Conservation (phyloP, 495 filamentous ascomycete genomes). For the Aspergillus homomorphus region DNA sequence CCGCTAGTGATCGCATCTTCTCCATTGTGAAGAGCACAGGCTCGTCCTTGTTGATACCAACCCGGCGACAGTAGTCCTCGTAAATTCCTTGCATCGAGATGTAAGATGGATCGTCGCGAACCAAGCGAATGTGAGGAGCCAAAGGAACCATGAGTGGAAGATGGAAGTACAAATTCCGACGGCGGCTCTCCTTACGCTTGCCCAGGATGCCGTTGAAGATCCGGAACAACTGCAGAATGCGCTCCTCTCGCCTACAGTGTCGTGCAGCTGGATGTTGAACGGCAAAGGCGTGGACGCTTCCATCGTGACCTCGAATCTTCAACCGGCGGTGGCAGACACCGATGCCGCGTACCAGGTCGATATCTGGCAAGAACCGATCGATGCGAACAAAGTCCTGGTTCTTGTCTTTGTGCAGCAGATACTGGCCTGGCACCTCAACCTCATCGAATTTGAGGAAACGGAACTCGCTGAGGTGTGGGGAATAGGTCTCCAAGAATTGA, state of each 20-base stretch:
- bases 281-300: slow-evolving; percentile 89
- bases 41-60: slow-evolving; percentile 87
- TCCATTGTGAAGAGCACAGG: slow-evolving; percentile 94
- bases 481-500: slow-evolving; percentile 74
- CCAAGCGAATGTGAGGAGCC: slow-evolving; percentile 86
- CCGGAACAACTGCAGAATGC: slow-evolving; percentile 94
- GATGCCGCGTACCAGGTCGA: slow-evolving; percentile 84
- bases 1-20: slow-evolving; percentile 72
- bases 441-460: slow-evolving; percentile 97
- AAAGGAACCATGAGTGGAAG: slow-evolving; percentile 92
- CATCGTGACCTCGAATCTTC: slow-evolving; percentile 97
- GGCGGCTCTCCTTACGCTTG: slow-evolving; percentile 89
- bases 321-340: slow-evolving; percentile 86
- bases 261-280: slow-evolving; percentile 92
- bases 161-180: slow-evolving; percentile 92
- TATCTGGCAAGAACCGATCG: slow-evolving; percentile 90
- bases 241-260: slow-evolving; percentile 88
- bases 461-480: slow-evolving; percentile 91
- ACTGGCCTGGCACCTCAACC: slow-evolving; percentile 96
- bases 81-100: slow-evolving; percentile 91
- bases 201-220: slow-evolving; percentile 89
- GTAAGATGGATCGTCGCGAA: slow-evolving; percentile 92
- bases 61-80: slow-evolving; percentile 88
- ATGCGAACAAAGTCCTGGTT: slow-evolving; percentile 97
- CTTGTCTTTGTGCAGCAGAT: slow-evolving; percentile 94